A percentile compares a stretch with the other conserved stretches of the same genome.
These are phyloP conservation scores for Endotrypanum monterogeii DNA, from an alignment of 208 protist genomes.

Conservation along the genomic window DNA sequence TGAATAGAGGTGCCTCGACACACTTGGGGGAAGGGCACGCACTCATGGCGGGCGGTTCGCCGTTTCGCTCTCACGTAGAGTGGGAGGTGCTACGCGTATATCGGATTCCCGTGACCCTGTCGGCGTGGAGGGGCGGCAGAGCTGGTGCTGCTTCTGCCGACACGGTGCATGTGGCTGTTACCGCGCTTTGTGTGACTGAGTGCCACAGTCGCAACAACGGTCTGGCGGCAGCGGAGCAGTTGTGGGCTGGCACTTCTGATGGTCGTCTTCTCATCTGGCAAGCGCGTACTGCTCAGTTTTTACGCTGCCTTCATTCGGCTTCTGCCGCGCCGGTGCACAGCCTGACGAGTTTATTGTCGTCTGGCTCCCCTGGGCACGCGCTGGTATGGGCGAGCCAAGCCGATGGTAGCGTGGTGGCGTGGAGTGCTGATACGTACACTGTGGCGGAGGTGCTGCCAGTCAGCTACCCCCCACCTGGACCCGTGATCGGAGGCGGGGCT, in stretches of 20 bases:
- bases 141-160: background rate
- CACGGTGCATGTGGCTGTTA: background rate
- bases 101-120: constrained; percentile 7
- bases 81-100: constrained; percentile 29
- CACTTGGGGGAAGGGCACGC: background rate
- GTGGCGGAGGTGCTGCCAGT: constrained; percentile 39
- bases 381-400: constrained; percentile 48
- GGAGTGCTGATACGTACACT: constrained; percentile 32
- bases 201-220: background rate
- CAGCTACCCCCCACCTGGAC: constrained; percentile 37
- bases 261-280: constrained; percentile 48
- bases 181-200: constrained; percentile 21
- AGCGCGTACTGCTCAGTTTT: constrained; percentile 18
- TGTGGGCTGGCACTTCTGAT: constrained; percentile 45
- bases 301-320: constrained; percentile 33
- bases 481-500: background rate
- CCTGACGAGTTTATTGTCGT: constrained; percentile 2
- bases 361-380: background rate
- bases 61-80: background rate
- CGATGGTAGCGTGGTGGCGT: constrained; percentile 48
- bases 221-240: background rate
- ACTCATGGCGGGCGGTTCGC: background rate
- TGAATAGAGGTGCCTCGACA: background rate
- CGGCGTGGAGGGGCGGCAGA: background rate
- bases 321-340: constrained; percentile 29